These are phyloP conservation scores for Linnemannia elongata DNA, from an alignment of 192 early-diverging fungal species.

Conservation along the genomic window DNA sequence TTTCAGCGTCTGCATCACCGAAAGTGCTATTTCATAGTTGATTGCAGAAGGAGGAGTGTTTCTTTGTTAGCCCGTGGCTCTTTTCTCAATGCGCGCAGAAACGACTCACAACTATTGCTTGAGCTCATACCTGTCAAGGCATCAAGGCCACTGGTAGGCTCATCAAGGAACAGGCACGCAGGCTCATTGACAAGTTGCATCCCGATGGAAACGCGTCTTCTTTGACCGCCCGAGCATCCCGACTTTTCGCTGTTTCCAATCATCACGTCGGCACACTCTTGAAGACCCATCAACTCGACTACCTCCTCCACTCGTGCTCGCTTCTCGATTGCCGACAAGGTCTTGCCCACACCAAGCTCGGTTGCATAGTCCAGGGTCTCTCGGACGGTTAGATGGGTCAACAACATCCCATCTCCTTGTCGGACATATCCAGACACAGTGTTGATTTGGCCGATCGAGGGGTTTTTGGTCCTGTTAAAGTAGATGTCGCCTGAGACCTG, in stretches of 20 bases:
- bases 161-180: conserved; percentile 78
- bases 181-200: conserved; percentile 83
- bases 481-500: conserved; percentile 7
- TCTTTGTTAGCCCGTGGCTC: too few species aligned
- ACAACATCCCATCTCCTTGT: conserved; percentile 16
- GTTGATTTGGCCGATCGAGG: conserved; percentile 13
- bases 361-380: conserved; percentile 83
- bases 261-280: conserved; percentile 68
- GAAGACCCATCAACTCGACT: conserved; percentile 75
- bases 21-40: neutral
- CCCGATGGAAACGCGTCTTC: conserved; percentile 85
- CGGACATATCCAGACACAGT: conserved; percentile 25
- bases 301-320: conserved; percentile 74
- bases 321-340: conserved; percentile 64
- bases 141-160: conserved; percentile 78
- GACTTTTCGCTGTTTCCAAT: conserved; percentile 68
- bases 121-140: conserved; percentile 36
- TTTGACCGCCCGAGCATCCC: conserved; percentile 83
- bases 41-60: too few species aligned
- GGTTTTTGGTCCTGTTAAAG: conserved; percentile 26
- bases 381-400: conserved; percentile 76
- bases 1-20: conserved; percentile 16
- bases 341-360: conserved; percentile 69
- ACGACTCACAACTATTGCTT: neutral
- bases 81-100: too few species aligned